Base-by-base conservation (phyloP, 441 rosid genomes). In the Adansonia grandidieri region DNA sequence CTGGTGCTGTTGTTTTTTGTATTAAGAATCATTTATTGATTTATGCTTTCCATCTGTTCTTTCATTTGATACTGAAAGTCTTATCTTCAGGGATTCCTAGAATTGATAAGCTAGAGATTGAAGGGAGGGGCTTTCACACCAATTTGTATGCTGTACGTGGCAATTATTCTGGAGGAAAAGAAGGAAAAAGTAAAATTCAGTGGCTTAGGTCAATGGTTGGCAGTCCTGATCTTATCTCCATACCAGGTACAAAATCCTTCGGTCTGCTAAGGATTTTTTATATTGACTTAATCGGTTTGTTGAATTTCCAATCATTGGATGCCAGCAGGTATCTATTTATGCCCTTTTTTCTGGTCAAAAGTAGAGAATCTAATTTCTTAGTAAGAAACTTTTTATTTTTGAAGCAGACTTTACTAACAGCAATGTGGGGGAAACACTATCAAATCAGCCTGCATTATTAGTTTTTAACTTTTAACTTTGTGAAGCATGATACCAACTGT, bases 191-290 rank as follows among this genome's bases (percentile, higher is more conserved):
- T 87, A 93, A 87, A 86, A 92, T 96, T 78, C 99, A 94, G 67
- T 96, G 99, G 99, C 97, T 94, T 79, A 88, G 98, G 80, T 87
- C 99, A 61, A 96, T 94, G 97, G 92, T 96, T 78, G 99, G 98
- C 71, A 96, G 98, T 88, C 98, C 98, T 69, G 98, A 94, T 88
- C 97, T 91, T 81, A 93, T 96, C 78, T 94, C 99, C 74, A 94
- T 92, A 83, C 96, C 86, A 87, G 99, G 99, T 91, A 53, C 74
- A 51, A 67, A 77, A 80, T 58, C 28, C 48, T 53, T 4, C 14
- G 48, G 48, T 53, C 62, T 28, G 63, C 48, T 53, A 32, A 71
- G 44, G 62, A 28, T 71, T 53, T 71, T 51, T 24, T 20, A 14
- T 71, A 28, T 71, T 15, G 47, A 9, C 61, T 51, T 50, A n/a